phyloP scores from a whole-genome alignment of 352 stramenopile genomes.

The Blastocystis sp. region DNA sequence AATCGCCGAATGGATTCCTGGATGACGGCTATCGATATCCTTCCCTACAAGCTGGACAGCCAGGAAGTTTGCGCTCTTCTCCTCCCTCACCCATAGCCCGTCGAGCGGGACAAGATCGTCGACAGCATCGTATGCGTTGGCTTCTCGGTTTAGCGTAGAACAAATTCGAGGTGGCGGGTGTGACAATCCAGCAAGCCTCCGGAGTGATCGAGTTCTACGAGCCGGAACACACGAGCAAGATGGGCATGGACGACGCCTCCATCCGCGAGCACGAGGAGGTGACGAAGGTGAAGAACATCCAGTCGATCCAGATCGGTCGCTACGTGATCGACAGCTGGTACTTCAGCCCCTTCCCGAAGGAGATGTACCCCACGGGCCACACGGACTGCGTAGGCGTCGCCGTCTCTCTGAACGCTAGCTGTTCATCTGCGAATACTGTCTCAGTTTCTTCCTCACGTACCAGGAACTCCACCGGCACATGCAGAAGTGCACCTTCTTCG shows the following conservation, averaged over 20 bases:
- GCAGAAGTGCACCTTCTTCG: slow-evolving; percentile 70
- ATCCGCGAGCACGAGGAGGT: slow-evolving; percentile 95
- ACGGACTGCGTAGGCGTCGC: slow-evolving; percentile 78
- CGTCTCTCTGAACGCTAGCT: slow-evolving; percentile 53
- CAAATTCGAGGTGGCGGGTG: slow-evolving; percentile 68
- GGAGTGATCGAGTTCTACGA: slow-evolving; percentile 75
- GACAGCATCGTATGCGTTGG: slow-evolving; percentile 36
- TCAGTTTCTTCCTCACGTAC: slow-evolving; percentile 67
- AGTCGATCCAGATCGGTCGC: slow-evolving; percentile 86
- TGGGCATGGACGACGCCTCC: slow-evolving; percentile 92
- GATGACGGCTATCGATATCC: slow-evolving; percentile 81
- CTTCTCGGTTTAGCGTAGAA: slow-evolving; percentile 1
- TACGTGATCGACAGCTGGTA: slow-evolving; percentile 84
- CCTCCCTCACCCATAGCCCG: not conserved
- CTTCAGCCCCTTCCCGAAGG: slow-evolving; percentile 93
- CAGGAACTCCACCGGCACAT: slow-evolving; percentile 65
- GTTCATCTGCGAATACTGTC: slow-evolving; percentile 73
- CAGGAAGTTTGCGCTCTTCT: slow-evolving; percentile 48
- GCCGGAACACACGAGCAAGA: slow-evolving; percentile 91
- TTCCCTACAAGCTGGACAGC: slow-evolving; percentile 78
- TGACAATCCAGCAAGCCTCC: slow-evolving; percentile 61
- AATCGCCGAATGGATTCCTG: slow-evolving; percentile 84
- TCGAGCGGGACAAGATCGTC: slow-evolving; percentile 74
- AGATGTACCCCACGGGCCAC: slow-evolving; percentile 83
- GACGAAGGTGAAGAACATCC: slow-evolving; percentile 94